Evolutionary conservation across 2,329 filamentous ascomycete genomes (phyloP).

Genomic region (Scedosporium apiospermum): DNA sequence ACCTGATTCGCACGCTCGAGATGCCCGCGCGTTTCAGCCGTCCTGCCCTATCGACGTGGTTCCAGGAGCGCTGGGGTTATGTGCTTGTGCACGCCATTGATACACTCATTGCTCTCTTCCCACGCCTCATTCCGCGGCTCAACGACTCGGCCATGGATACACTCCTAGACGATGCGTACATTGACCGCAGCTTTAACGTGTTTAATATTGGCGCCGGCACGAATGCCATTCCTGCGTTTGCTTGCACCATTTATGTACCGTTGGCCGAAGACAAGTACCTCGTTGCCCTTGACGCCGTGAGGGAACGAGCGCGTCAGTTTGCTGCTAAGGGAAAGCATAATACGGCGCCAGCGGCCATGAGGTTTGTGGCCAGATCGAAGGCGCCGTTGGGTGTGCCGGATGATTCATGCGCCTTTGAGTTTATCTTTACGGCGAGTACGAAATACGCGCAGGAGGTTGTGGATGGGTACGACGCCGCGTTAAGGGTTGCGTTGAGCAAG

Average conservation of each 20-base stretch:
- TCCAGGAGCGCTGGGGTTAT: slow-evolving; percentile 4
- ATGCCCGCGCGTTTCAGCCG: slow-evolving; percentile 5
- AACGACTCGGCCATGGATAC: slow-evolving; percentile 1
- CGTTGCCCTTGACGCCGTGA: not conserved
- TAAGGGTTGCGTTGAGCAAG: not conserved
- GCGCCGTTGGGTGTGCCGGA: slow-evolving; percentile 4
- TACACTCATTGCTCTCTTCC: slow-evolving; percentile 1
- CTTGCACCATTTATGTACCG: slow-evolving; percentile 5
- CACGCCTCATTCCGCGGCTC: not conserved
- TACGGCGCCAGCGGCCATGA: slow-evolving; percentile 1
- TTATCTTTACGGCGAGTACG: slow-evolving; percentile 6
- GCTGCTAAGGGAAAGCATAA: not conserved
- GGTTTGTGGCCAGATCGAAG: slow-evolving; percentile 1
- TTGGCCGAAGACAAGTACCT: slow-evolving; percentile 1
- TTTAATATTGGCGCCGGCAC: slow-evolving; percentile 5
- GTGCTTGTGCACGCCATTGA: not conserved
- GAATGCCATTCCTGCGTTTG: slow-evolving; percentile 4
- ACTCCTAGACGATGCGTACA: slow-evolving; percentile 1
- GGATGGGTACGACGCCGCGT: slow-evolving; percentile 4
- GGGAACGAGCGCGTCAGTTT: not conserved
- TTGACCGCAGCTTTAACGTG: slow-evolving; percentile 7
- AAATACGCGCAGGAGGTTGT: slow-evolving; percentile 2
- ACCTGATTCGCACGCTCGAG: slow-evolving; percentile 5
- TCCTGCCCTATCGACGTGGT: slow-evolving; percentile 1
- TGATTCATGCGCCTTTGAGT: slow-evolving; percentile 7